A percentile compares a stretch with the other conserved stretches of the same genome.
Conservation (phyloP, 768 basidiomycete genomes). For the Serendipita sp. region DNA sequence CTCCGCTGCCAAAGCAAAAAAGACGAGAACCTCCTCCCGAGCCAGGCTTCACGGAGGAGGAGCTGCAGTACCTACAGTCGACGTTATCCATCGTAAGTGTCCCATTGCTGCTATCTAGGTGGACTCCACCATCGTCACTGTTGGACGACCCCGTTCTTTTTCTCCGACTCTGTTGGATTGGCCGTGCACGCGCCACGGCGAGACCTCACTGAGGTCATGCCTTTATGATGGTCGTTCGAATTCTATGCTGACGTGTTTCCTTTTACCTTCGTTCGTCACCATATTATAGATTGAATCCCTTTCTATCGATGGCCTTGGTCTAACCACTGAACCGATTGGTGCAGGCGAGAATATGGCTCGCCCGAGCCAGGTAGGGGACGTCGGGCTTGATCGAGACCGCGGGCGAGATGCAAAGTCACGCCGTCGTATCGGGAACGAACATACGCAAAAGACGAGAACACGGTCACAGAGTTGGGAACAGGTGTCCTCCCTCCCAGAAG, state of each 20-base stretch:
- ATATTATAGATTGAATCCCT: conserved; percentile 1
- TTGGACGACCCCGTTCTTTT: neutral
- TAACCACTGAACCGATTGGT: neutral
- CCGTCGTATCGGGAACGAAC: neutral
- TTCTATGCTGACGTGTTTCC: neutral
- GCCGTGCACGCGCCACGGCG: too few species aligned
- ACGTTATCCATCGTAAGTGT: neutral
- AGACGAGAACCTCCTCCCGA: neutral
- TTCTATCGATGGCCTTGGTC: neutral
- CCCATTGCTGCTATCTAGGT: neutral
- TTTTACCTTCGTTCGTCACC: neutral
- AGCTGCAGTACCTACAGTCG: neutral
- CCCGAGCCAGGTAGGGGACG: neutral
- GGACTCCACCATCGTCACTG: neutral
- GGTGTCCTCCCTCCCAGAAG: neutral
- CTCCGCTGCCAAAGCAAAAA: neutral
- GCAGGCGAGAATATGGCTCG: neutral
- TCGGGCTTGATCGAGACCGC: too few species aligned
- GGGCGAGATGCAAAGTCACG: too few species aligned
- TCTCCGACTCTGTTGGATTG: too few species aligned
- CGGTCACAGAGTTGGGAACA: too few species aligned
- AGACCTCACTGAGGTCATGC: neutral
- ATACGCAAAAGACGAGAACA: neutral
- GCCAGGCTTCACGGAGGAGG: conserved; percentile 4
- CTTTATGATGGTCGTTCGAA: neutral